Evolutionary conservation across 163 green algal genomes (phyloP).

Genomic region (Chlorella variabilis): DNA sequence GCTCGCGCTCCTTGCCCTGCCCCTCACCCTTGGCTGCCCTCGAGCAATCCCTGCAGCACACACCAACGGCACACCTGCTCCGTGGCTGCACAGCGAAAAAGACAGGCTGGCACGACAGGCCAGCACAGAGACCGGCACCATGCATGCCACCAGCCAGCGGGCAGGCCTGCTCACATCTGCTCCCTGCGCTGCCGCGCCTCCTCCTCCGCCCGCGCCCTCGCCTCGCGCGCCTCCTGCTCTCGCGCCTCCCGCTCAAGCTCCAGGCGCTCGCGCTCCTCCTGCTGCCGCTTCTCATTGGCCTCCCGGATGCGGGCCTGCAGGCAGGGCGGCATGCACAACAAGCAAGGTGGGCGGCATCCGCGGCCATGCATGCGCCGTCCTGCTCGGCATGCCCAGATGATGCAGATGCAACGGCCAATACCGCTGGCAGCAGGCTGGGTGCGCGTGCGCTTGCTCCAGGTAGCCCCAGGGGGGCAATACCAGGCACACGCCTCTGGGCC

Average conservation of each 20-base stretch:
- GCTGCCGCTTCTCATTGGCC: conserved; percentile 24
- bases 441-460: too few species aligned
- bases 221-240: conserved; percentile 19
- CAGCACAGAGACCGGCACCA: too few species aligned
- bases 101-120: not conserved
- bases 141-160: not conserved
- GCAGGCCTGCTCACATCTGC: conserved; percentile 11
- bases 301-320: conserved; percentile 30
- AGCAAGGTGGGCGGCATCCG: not conserved
- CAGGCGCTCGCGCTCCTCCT: conserved; percentile 36
- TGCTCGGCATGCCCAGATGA: too few species aligned
- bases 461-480: too few species aligned
- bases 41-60: too few species aligned
- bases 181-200: conserved; percentile 8
- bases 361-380: too few species aligned
- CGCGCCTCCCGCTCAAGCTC: conserved; percentile 22
- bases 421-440: too few species aligned
- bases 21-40: too few species aligned
- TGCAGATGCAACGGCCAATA: too few species aligned
- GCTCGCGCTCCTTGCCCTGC: not conserved
- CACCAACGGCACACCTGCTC: too few species aligned
- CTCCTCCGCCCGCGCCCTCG: not conserved
- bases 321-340: not conserved
- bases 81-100: too few species aligned
- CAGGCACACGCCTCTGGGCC: too few species aligned